Evolutionary conservation across 73 alveolate genomes (phyloP).

Genomic region (Loxodes magnus): DNA sequence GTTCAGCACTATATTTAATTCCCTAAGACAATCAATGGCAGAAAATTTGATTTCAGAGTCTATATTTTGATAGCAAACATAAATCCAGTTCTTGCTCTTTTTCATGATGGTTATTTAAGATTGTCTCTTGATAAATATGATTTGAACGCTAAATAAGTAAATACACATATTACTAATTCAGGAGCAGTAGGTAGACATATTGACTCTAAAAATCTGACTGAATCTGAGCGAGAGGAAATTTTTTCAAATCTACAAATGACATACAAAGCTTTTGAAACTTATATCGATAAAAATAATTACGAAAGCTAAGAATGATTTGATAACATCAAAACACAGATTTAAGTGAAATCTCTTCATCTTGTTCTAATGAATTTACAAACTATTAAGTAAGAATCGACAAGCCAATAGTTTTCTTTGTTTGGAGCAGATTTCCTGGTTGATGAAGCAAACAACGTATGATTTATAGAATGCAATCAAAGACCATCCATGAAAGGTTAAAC

Average conservation of each 20-base stretch:
- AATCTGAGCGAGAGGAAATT: slow-evolving; percentile 1
- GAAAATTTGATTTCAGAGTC: slow-evolving; percentile 24
- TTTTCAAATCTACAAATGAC: slow-evolving; percentile 9
- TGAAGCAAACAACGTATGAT: no score
- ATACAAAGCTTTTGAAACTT: background rate
- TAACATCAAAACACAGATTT: background rate
- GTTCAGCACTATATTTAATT: slow-evolving; percentile 43
- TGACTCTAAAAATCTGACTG: slow-evolving; percentile 4
- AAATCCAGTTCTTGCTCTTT: slow-evolving; percentile 13
- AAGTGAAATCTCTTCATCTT: background rate
- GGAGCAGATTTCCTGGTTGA: no score
- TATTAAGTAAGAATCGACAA: no score
- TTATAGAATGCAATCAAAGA: no score
- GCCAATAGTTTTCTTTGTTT: no score
- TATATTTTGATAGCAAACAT: slow-evolving; percentile 14
- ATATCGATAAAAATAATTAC: background rate
- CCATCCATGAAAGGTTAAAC: no score
- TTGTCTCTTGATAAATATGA: slow-evolving; percentile 14
- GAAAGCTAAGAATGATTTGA: slow-evolving; percentile 6
- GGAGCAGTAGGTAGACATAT: slow-evolving; percentile 3
- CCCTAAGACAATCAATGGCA: slow-evolving; percentile 14
- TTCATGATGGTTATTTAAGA: slow-evolving; percentile 21
- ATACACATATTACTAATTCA: slow-evolving; percentile 15
- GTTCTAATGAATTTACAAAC: background rate
- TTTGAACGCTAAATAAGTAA: slow-evolving; percentile 1